Evolutionary conservation across 2,329 filamentous ascomycete genomes (phyloP).

Genomic region (Botrytis sinoallii): DNA sequence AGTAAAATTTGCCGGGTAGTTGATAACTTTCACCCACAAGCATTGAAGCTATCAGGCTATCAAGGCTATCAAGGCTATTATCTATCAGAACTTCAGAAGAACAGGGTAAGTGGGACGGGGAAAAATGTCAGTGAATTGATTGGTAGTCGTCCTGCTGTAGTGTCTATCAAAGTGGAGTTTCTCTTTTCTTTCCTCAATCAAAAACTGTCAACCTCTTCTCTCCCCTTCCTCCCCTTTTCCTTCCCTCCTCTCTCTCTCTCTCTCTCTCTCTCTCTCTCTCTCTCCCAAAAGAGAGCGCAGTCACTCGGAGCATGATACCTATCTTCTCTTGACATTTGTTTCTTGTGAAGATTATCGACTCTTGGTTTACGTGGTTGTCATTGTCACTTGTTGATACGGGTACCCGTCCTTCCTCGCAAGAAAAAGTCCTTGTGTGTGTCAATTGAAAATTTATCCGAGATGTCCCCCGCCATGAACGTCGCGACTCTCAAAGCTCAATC

Average conservation of each 20-base stretch:
- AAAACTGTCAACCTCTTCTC: not conserved
- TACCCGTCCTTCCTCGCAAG: not conserved
- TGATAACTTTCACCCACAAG: not conserved
- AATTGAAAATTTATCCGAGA: conserved; percentile 17
- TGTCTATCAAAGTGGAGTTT: not conserved
- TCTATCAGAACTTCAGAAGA: not conserved
- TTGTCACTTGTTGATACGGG: not conserved
- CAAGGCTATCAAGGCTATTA: not conserved
- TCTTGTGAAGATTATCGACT: not conserved
- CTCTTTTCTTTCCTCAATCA: not conserved
- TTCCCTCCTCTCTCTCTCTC: not conserved
- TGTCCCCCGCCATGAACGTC: conserved; percentile 23
- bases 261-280: not conserved
- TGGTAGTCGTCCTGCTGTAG: not conserved
- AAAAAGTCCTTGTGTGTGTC: not conserved
- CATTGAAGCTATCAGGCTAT: not conserved
- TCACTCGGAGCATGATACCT: not conserved
- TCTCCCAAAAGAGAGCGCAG: not conserved
- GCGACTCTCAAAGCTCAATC: conserved; percentile 18
- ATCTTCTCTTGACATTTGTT: conserved; percentile 1
- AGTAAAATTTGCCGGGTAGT: not conserved
- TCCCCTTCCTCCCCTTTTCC: not conserved
- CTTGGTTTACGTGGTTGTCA: not conserved
- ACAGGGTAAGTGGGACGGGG: not conserved
- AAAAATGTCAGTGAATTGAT: conserved; percentile 2